Evolutionary conservation across 164 flowering plant genomes (phyloP).

Genomic region (Stephania yunnanensis): DNA sequence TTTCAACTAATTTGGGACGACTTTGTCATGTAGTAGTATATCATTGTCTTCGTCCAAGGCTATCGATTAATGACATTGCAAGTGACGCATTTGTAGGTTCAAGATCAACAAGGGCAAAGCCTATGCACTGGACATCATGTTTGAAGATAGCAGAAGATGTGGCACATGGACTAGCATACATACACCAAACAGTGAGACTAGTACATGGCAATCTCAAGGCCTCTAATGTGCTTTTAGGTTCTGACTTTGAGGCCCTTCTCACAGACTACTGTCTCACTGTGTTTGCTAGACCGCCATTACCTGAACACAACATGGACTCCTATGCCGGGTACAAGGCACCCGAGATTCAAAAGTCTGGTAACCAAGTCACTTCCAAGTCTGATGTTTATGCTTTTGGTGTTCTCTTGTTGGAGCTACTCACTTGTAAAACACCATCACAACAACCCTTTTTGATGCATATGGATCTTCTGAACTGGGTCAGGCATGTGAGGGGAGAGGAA

Average conservation of each 20-base stretch:
- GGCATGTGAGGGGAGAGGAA: conserved; percentile 47
- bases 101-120: conserved; percentile 76
- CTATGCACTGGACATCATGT: conserved; percentile 98
- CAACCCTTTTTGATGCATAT: conserved; percentile 37
- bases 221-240: conserved; percentile 84
- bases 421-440: conserved; percentile 62
- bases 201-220: conserved; percentile 92
- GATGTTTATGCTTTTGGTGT: conserved; percentile 82
- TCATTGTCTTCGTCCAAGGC: too few species aligned
- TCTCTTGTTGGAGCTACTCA: conserved; percentile 71
- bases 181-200: conserved; percentile 84
- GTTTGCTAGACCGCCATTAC: conserved; percentile 22
- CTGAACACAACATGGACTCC: conserved; percentile 19
- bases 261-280: conserved; percentile 71
- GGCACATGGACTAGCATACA: conserved; percentile 92
- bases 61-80: too few species aligned
- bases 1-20: too few species aligned
- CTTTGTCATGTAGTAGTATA: too few species aligned
- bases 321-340: conserved; percentile 57
- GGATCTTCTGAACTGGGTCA: conserved; percentile 63
- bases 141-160: conserved; percentile 93
- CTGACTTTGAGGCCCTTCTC: conserved; percentile 89
- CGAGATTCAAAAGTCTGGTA: conserved; percentile 34
- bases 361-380: conserved; percentile 45
- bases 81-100: conserved; percentile 41